Conservation (phyloP, 176 grass and related monocot genomes). For the Oryza officinalis region DNA sequence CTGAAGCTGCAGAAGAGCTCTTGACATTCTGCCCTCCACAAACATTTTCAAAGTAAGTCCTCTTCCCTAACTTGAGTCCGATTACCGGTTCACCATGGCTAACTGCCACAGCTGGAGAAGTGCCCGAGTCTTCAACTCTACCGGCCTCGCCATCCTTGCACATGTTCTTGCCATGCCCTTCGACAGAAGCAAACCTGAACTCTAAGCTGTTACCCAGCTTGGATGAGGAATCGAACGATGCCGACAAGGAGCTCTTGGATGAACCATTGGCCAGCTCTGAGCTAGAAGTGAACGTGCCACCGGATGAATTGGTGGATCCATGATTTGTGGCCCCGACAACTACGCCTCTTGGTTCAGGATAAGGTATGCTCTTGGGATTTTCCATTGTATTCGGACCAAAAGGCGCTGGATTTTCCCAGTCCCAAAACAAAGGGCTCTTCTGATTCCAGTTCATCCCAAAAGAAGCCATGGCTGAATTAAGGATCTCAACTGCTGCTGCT, state of each 20-base stretch:
- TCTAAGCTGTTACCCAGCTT: conserved; percentile 29
- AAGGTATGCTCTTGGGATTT: background rate
- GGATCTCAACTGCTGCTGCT: conserved; percentile 20
- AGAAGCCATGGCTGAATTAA: conserved; percentile 16
- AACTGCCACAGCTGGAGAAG: conserved; percentile 5
- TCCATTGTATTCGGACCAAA: background rate
- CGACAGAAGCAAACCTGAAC: conserved; percentile 19
- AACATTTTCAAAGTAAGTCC: conserved; percentile 43
- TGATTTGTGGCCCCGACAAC: background rate
- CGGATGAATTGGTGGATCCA: conserved; percentile 20
- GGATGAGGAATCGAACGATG: conserved; percentile 31
- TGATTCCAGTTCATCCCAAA: conserved; percentile 45
- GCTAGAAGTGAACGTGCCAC: conserved; percentile 35
- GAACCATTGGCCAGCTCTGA: conserved; percentile 36
- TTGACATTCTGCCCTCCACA: conserved; percentile 29
- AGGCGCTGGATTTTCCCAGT: conserved; percentile 23
- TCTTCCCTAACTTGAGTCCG: conserved; percentile 45
- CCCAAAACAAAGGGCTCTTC: conserved; percentile 31
- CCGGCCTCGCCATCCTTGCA: background rate
- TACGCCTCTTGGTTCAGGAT: background rate
- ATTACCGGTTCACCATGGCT: conserved; percentile 32
- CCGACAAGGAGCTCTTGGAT: conserved; percentile 41
- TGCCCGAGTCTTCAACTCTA: background rate
- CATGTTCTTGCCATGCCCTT: conserved; percentile 1
- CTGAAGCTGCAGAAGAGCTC: conserved; percentile 14